Base-by-base conservation (phyloP, 371 early-diverging fungal genomes). In the Lichtheimia corymbifera region DNA sequence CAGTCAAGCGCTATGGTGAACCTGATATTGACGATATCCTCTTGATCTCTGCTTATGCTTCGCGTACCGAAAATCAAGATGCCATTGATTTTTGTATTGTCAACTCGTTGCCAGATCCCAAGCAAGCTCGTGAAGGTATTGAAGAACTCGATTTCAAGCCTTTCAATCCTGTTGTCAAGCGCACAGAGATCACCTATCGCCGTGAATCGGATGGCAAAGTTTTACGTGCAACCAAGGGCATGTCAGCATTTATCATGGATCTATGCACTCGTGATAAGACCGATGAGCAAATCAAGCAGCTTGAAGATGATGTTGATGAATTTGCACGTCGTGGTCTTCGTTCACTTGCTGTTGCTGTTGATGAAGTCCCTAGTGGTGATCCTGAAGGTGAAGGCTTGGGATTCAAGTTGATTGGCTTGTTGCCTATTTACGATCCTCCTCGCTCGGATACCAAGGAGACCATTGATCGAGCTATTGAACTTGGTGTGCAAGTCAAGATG, bases 401-500 rank as follows among this genome's bases (percentile, higher is more conserved):
- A 69, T 65, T 81, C 82, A 71, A 76, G 70, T 68, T 81, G 40
- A 70, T 88, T 58, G 91, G 88, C 70, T 80, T 91, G 53, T 78
- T 91, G 67, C 87, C 90, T 51, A 83, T 97, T 61, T 91, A 91
- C 64, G 98, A 96, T 81, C 96, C 96, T 12, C 94, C 96, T 15
- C 90, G 91, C 53, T 84, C 86, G 61, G 92, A 90, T 67, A 88
- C 91, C 60, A 87, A 89, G 82, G 89, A 85, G 66, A 94, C 94
- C 30, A 94, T 96, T 63, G 85, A 88, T 59, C 90, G 91, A 61
- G 92, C 94, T 64, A 86, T 90, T 66, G 84, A 77, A 27, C 90
- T 95, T 50, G 97, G 97, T 65, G 91, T 97, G 62, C 79, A 90
- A 66, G 94, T 96, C 62, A 90, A 95, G 82, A 96, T 97, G 96